Conservation (phyloP, 176 grass and related monocot genomes). For the Calamus simplicifolius region DNA sequence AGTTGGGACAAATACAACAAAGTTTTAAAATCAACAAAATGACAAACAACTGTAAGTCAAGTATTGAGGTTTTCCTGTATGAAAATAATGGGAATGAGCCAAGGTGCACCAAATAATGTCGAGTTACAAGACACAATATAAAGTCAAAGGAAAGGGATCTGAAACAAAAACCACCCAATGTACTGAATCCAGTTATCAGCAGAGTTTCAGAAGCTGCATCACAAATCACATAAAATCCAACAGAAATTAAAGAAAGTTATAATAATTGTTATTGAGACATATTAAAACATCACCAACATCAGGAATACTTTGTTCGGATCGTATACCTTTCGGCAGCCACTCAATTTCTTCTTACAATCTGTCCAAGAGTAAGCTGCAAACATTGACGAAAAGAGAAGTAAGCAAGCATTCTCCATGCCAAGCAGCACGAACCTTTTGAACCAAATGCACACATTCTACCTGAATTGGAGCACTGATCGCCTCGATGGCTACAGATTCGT, state of each 20-base stretch:
- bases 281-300: neutral
- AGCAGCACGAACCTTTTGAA: neutral
- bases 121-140: no score
- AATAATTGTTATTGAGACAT: no score
- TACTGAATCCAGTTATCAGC: no score
- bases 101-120: no score
- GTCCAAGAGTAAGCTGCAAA: slow-evolving; percentile 35
- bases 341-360: slow-evolving; percentile 62
- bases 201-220: no score
- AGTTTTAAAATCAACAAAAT: no score
- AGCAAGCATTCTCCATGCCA: neutral
- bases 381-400: neutral
- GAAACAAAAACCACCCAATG: no score
- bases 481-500: slow-evolving; percentile 12
- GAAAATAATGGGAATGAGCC: no score
- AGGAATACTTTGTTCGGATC: neutral
- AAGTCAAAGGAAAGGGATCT: no score
- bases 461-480: slow-evolving; percentile 9
- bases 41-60: no score
- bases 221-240: neutral
- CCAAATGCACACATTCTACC: neutral
- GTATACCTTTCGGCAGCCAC: slow-evolving; percentile 59
- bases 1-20: no score
- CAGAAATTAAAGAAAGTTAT: neutral
- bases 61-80: no score